A percentile compares a stretch with the other conserved stretches of the same genome.
phyloP scores from a whole-genome alignment of 148 eudicot genomes.

The Bassia scoparia region DNA sequence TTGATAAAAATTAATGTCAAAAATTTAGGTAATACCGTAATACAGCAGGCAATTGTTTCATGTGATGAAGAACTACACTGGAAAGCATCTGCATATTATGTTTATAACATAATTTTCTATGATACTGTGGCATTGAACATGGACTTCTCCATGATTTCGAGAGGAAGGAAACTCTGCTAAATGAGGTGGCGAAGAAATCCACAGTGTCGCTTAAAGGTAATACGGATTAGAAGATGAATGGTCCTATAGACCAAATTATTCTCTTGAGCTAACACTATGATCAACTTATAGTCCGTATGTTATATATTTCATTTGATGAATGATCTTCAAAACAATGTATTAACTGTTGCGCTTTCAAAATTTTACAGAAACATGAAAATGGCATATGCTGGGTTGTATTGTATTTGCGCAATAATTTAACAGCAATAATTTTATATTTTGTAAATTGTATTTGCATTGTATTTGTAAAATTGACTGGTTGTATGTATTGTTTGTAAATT shows the following conservation, averaged over 20 bases:
- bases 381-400: too few species aligned
- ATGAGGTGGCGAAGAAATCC: constrained; percentile 18
- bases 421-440: too few species aligned
- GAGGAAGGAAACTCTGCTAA: constrained; percentile 22
- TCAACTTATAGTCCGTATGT: too few species aligned
- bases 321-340: too few species aligned
- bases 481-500: too few species aligned
- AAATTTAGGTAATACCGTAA: constrained; percentile 44
- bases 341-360: too few species aligned
- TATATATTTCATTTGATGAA: too few species aligned
- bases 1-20: not conserved
- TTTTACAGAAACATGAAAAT: too few species aligned
- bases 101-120: constrained; percentile 9
- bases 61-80: constrained; percentile 25
- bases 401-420: too few species aligned
- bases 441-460: too few species aligned
- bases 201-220: constrained; percentile 23
- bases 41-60: constrained; percentile 21
- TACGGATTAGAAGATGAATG: constrained; percentile 1
- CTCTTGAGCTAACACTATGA: too few species aligned
- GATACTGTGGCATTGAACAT: constrained; percentile 2
- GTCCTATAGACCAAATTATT: not conserved
- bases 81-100: constrained; percentile 17
- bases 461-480: too few species aligned
- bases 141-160: not conserved